Evolutionary conservation across 106 monocot species (phyloP).

Genomic region (Alisma plantagoaquatica): DNA sequence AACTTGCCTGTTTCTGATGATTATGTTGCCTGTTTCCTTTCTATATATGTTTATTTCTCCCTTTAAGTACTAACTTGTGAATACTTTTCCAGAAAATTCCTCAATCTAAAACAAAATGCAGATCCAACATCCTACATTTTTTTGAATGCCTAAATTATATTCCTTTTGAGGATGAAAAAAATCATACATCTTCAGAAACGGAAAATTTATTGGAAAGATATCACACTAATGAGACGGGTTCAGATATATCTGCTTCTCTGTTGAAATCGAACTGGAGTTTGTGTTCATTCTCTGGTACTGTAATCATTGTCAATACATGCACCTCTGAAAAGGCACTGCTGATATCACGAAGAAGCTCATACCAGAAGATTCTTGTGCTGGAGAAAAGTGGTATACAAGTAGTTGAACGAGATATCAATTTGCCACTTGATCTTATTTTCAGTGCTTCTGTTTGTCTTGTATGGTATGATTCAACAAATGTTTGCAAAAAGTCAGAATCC

Average conservation of each 20-base stretch:
- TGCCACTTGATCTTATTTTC: slow-evolving; percentile 84
- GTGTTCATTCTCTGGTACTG: slow-evolving; percentile 24
- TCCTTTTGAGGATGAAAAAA: slow-evolving; percentile 31
- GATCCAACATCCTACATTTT: slow-evolving; percentile 18
- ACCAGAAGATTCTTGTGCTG: slow-evolving; percentile 70
- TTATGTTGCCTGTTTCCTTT: neutral
- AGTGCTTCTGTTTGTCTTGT: slow-evolving; percentile 70
- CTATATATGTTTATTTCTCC: neutral
- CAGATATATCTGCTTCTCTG: slow-evolving; percentile 13
- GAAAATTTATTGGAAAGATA: slow-evolving; percentile 17
- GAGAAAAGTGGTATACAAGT: slow-evolving; percentile 79
- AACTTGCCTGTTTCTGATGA: neutral
- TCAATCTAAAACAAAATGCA: slow-evolving; percentile 15
- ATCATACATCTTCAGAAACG: slow-evolving; percentile 30
- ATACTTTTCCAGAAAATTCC: slow-evolving; percentile 18
- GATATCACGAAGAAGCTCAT: slow-evolving; percentile 82
- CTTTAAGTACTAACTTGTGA: neutral
- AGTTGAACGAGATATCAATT: slow-evolving; percentile 72
- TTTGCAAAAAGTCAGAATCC: slow-evolving; percentile 14
- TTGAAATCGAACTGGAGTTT: neutral
- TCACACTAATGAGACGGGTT: slow-evolving; percentile 18
- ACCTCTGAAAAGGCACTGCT: slow-evolving; percentile 67
- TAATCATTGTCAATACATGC: slow-evolving; percentile 79
- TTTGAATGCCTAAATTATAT: slow-evolving; percentile 32
- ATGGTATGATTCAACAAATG: slow-evolving; percentile 59